Conservation (phyloP, 2,329 filamentous ascomycete species). For the Penicillium brevicompactum region DNA sequence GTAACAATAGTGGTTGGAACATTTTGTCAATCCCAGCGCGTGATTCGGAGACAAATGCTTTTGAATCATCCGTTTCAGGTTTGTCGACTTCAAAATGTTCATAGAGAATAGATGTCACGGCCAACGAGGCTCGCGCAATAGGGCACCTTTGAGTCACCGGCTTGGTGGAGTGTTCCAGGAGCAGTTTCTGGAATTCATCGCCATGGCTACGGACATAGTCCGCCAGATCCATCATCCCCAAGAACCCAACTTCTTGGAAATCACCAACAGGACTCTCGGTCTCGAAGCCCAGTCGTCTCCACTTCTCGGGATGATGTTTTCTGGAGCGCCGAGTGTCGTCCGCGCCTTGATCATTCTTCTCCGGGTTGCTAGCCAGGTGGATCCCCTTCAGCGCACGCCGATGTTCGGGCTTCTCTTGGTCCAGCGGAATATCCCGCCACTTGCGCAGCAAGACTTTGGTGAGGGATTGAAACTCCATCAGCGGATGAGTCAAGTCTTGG, state of each 20-base stretch:
- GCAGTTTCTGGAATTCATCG: slow-evolving; percentile 86
- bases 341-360: slow-evolving; percentile 36
- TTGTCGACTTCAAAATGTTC: slow-evolving; percentile 95
- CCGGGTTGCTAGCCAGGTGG: slow-evolving; percentile 71
- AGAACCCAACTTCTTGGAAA: slow-evolving; percentile 81
- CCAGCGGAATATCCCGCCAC: slow-evolving; percentile 83
- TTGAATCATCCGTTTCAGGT: slow-evolving; percentile 74
- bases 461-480: slow-evolving; percentile 89
- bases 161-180: slow-evolving; percentile 83
- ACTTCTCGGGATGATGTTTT: slow-evolving; percentile 85
- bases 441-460: slow-evolving; percentile 85
- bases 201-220: slow-evolving; percentile 92
- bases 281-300: slow-evolving; percentile 88
- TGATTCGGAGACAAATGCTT: slow-evolving; percentile 73
- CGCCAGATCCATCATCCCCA: slow-evolving; percentile 96
- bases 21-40: slow-evolving; percentile 79
- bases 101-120: slow-evolving; percentile 84
- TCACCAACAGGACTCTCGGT: slow-evolving; percentile 84
- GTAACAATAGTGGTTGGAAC: slow-evolving; percentile 83
- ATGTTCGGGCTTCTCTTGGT: slow-evolving; percentile 86
- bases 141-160: slow-evolving; percentile 76
- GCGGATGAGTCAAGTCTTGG: slow-evolving; percentile 84
- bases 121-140: slow-evolving; percentile 80
- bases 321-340: slow-evolving; percentile 60
- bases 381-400: slow-evolving; percentile 82